Base-by-base conservation (phyloP, 345 rosid genomes). In the Camelina hispida region DNA sequence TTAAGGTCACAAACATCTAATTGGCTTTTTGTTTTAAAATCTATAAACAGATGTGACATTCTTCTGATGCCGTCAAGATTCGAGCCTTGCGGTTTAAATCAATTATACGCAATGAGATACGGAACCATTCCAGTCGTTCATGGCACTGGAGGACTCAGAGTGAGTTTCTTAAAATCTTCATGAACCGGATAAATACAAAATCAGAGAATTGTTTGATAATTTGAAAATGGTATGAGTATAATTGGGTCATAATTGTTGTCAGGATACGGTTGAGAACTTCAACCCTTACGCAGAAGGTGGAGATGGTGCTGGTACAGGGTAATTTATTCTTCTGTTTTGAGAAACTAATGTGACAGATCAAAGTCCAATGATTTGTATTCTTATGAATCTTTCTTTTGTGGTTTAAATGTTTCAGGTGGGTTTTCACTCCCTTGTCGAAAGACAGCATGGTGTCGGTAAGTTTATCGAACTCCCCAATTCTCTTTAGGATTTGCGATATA, bases 1-100 rank as follows among this genome's bases (percentile, higher is more conserved):
- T 17, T 28, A 1, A 51, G 6, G 46, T 22, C 77, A 63, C 55
- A 63, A 54, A 43, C 16, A 18, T 58, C 56, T 66, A 63, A 76
- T 3, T 9, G 16, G 13, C 0, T 9, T 43, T n/a, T 23, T 28
- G 0, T 22, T 43, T 43, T 22, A 2, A 46, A 46, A 42, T 5
- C 11, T 22, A 38, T 77, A 70, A 83, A 79, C 91, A 94, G 98
- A 8, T 90, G 96, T 73, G 98, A 94, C 85, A 91, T 94, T 82
- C 81, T 94, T 65, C 79, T 94, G 80, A 94, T 94, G 98, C 97
- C 98, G 20, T 94, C 98, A 73, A 88, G 98, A 83, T 94, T 91
- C 25, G 98, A 94, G 71, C 98, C 98, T 0, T 94, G 98, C 25
- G 98, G 97, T 16, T 83, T 94, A 78, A 94, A 94, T 85, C 98